Base-by-base conservation (phyloP, 2,329 filamentous ascomycete genomes). In the Colletotrichum sp. region DNA sequence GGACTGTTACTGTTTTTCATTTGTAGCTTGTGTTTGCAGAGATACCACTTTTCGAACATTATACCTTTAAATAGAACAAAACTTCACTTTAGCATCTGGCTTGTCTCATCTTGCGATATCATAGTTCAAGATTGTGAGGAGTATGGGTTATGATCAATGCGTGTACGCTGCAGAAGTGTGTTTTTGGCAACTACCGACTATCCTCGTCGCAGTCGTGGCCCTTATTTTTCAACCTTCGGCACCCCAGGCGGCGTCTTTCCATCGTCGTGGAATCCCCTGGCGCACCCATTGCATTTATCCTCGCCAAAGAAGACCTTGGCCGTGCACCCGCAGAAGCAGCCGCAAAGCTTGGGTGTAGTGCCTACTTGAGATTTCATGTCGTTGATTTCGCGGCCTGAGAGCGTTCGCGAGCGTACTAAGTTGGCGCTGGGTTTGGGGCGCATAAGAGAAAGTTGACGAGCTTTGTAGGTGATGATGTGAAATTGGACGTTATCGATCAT, bases 11-110 rank as follows among this genome's bases (percentile, higher is more conserved):
- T 21, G 18, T 52, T n/a, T 57, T 26, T 72, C 44, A 18, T 57
- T 28, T 62, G 64, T 75, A 26, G 26, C 6, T 18, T 52, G 44
- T 52, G 44, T 52, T 28, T 70, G 18, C n/a, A 44, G 44, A 76
- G 73, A 76, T 76, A 76, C 73, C 73, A 73, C 36, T 73, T 72
- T 52, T 55, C 39, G 32, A 44, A 64, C 21, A 36, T 32, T 21
- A n/a, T n/a, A 36, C n/a, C 9, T 34, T 24, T n/a, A 21, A 36
- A 26, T n/a, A 34, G 59, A 28, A 13, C 10, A 21, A 21, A 52
- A 52, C 44, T 21, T 52, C n/a, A 52, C 44, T 52, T 49, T 21
- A 0, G 0, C 44, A 52, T 12, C 5, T 2, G 10, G 10, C 44
- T 21, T 21, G 10, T 52, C n/a, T 21, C n/a, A 6, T 52, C n/a